Evolutionary conservation across 768 basidiomycete genomes (phyloP), one percentile per base, ranked within the genome.

Genomic region (Dioszegia crocea): DNA sequence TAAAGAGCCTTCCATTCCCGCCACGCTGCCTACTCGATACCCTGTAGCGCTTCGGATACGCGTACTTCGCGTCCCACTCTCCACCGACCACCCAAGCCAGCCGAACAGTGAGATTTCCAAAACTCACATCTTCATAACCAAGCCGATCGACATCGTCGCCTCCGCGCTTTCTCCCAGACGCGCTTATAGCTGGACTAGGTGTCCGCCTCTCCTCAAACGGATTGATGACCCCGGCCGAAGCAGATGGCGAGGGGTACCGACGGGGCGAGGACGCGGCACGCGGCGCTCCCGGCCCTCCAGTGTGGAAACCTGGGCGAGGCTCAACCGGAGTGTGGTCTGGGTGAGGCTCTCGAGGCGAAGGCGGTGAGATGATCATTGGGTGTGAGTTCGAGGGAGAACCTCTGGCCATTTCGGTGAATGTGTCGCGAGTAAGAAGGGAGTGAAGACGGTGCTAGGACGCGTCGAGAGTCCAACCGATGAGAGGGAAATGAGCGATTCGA

Each of bases 121-220:
- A n/a, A 53, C 51, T 40, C 23, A 53, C 51, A 26, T 39, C 51
- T 40, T 53, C 51, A 27, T 53, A 53, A 14, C 51, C 51, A 27
- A 53, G 23, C 4, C 51, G 36, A 40, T 53, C 51, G 6, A 53
- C 39, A 41, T 53, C 51, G 26, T 53, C 51, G 1, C 51, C 38
- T 9, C 51, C 38, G 8, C 36, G 3, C 9, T 38, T 6, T 19
- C 51, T 53, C 51, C 47, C 29, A 16, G 21, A 36, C 38, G 27
- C 29, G 14, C 27, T 11, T 3, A 19, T 19, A 23, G 27, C 27
- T 3, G 47, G 47, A 26, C 47, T 48, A 9, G 47, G 47, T 10
- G 47, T 48, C 29, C 47, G 26, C 30, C 27, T 29, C 16, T 53
- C 51, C 38, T 53, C 51, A 26, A 53, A 53, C 4, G 51, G 51